A percentile compares a stretch with the other conserved stretches of the same genome.
phyloP scores from a whole-genome alignment of 345 rosid genomes.

The Trapa incisa region DNA sequence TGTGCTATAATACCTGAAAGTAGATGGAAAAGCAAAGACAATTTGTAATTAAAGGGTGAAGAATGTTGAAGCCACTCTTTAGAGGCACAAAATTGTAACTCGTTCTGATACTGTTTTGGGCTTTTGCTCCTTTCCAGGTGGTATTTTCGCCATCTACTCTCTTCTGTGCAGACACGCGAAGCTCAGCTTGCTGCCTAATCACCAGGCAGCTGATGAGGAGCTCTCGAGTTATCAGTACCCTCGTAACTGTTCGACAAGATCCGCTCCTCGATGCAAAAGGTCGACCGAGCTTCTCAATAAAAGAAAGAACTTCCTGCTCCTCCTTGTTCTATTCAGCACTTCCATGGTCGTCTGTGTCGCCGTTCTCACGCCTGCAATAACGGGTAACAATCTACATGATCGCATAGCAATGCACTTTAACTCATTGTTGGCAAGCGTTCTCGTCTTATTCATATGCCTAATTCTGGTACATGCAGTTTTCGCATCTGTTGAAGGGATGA shows the following conservation, averaged over 20 bases:
- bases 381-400: conserved; percentile 28
- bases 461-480: conserved; percentile 40
- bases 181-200: conserved; percentile 75
- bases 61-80: background rate
- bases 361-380: conserved; percentile 75
- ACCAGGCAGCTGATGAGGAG: conserved; percentile 90
- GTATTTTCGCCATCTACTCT: conserved; percentile 72
- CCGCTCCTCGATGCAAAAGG: conserved; percentile 33
- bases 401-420: background rate
- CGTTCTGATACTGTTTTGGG: background rate
- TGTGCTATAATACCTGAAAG: too few relatives aligned
- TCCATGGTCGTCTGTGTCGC: conserved; percentile 48
- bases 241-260: conserved; percentile 31
- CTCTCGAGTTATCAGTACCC: conserved; percentile 55
- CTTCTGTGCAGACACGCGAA: conserved; percentile 75
- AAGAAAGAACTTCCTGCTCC: conserved; percentile 55
- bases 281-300: conserved; percentile 50
- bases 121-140: conserved; percentile 45
- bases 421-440: background rate
- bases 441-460: conserved; percentile 2
- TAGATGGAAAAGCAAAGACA: too few relatives aligned
- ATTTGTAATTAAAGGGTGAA: background rate
- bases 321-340: conserved; percentile 63
- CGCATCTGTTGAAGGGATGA: conserved; percentile 70
- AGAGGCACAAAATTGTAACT: background rate